phyloP scores from a whole-genome alignment of 768 basidiomycete species.

The Rickenella mellea region DNA sequence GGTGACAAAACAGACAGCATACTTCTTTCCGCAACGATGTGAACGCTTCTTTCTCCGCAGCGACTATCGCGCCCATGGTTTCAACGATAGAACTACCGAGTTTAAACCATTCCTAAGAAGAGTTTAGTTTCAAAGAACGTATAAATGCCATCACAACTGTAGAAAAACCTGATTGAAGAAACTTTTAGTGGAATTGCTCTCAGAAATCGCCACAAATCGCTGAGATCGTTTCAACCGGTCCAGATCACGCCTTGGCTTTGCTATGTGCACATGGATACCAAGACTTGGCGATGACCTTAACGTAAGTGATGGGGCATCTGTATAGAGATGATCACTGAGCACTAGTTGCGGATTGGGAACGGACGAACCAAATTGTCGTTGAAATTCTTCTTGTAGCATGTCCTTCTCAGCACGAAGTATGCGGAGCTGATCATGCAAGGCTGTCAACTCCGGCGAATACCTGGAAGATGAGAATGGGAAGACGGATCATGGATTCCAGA shows the following conservation, averaged over 20 bases:
- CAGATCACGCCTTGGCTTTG: constrained; percentile 54
- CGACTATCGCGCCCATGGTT: constrained; percentile 38
- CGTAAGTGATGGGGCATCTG: constrained; percentile 66
- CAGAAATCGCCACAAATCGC: constrained; percentile 49
- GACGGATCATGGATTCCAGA: background rate
- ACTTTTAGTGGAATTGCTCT: constrained; percentile 54
- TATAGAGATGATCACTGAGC: constrained; percentile 1
- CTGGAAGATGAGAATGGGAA: constrained; percentile 23
- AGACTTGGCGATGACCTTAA: constrained; percentile 58
- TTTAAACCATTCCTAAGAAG: constrained; percentile 57
- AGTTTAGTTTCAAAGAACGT: background rate
- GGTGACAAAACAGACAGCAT: background rate
- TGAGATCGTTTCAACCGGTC: constrained; percentile 33
- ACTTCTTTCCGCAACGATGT: constrained; percentile 61
- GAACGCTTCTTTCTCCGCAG: constrained; percentile 68
- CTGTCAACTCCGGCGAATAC: constrained; percentile 45
- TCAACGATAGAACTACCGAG: constrained; percentile 63
- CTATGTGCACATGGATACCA: constrained; percentile 70
- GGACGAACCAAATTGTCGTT: constrained; percentile 40
- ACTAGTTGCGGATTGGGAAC: background rate
- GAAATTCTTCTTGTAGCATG: constrained; percentile 45
- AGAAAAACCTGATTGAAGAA: constrained; percentile 54
- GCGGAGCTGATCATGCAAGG: constrained; percentile 39
- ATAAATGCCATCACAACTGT: background rate
- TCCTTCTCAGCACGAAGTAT: constrained; percentile 36